Percentiles rank a stretch among this genome's conserved stretches.
These are phyloP conservation scores for Testicularia cyperi DNA, from an alignment of 1,284 basidiomycete genomes.

Conservation along the genomic window DNA sequence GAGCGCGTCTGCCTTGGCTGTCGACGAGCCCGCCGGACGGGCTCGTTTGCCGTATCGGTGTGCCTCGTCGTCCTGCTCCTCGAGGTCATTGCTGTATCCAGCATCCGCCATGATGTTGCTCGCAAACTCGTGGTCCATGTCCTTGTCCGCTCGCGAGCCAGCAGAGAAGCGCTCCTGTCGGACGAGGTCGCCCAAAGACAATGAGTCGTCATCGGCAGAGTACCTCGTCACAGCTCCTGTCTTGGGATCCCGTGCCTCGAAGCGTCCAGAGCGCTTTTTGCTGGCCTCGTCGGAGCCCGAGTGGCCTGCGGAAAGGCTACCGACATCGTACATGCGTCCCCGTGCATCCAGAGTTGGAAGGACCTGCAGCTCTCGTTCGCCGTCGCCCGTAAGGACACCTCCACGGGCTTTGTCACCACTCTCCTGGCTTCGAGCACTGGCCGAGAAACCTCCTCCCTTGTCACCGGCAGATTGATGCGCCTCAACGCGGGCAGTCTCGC, in stretches of 20 bases:
- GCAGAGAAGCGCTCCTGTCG: conserved; percentile 87
- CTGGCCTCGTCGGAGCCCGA: conserved; percentile 66
- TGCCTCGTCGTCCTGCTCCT: conserved; percentile 95
- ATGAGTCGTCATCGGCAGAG: conserved; percentile 74
- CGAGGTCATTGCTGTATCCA: conserved; percentile 72
- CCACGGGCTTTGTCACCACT: neutral
- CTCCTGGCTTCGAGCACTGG: neutral
- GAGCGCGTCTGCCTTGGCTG: conserved; percentile 93
- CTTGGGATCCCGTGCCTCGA: conserved; percentile 83
- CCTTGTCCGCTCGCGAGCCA: conserved; percentile 84
- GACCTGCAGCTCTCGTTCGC: conserved; percentile 68
- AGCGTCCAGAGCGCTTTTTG: conserved; percentile 67
- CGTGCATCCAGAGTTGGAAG: conserved; percentile 84
- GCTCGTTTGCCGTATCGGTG: conserved; percentile 86
- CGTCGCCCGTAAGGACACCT: conserved; percentile 13
- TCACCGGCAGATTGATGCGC: conserved; percentile 49
- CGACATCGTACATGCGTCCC: conserved; percentile 88
- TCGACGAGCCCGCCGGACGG: too few species aligned
- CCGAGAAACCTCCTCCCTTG: conserved; percentile 35
- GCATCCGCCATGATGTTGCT: conserved; percentile 81
- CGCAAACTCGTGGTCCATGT: conserved; percentile 86
- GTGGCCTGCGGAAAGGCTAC: conserved; percentile 65
- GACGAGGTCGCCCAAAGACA: conserved; percentile 84
- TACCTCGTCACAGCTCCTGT: conserved; percentile 60
- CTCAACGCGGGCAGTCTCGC: conserved; percentile 64